A percentile compares a stretch with the other conserved stretches of the same genome.
phyloP scores from a whole-genome alignment of 176 grass and related monocot genomes.

The Musa troglodytarum region DNA sequence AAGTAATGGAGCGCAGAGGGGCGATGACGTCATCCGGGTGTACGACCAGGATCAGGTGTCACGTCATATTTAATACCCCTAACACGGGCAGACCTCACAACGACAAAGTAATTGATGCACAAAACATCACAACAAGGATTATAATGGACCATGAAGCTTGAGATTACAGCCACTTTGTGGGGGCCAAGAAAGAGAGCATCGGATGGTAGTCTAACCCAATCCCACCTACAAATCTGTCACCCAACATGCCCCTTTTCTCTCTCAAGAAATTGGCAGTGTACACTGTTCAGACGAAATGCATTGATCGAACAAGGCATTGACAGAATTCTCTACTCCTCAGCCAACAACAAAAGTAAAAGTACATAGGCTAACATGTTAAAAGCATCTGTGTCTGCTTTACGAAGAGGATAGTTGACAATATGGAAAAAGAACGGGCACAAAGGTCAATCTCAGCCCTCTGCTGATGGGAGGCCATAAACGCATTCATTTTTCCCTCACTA shows the following conservation, averaged over 20 bases:
- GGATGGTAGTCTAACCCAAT: background rate
- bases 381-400: background rate
- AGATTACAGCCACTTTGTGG: background rate
- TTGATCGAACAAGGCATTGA: background rate
- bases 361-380: too few relatives aligned
- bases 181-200: background rate
- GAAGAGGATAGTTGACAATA: background rate
- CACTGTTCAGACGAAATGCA: background rate
- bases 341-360: background rate
- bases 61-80: too few relatives aligned
- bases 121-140: too few relatives aligned
- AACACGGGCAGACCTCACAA: too few relatives aligned
- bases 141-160: too few relatives aligned
- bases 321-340: background rate
- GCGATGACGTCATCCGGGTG: too few relatives aligned
- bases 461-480: background rate
- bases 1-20: too few relatives aligned
- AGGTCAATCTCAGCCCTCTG: background rate
- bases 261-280: background rate
- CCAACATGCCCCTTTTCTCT: background rate
- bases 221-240: background rate
- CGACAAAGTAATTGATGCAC: too few relatives aligned
- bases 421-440: background rate
- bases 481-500: background rate
- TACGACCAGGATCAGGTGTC: too few relatives aligned